Evolutionary conservation across 164 flowering plant species (phyloP), one percentile per base, ranked within the genome.

Genomic region (Vitis rupestris): DNA sequence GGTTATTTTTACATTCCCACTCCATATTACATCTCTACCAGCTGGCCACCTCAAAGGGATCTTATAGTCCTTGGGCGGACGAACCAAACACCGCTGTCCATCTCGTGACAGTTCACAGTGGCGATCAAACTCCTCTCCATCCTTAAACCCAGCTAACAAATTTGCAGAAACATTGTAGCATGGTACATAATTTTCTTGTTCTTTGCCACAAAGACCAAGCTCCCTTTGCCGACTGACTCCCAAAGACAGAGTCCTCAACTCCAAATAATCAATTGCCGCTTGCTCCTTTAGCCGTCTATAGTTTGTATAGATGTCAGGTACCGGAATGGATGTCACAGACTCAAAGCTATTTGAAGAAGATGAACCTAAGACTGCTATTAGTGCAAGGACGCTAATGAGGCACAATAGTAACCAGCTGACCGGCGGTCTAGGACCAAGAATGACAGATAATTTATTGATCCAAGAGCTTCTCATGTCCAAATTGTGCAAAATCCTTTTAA

Each of bases 21-120:
- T 91, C 97, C 98, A 95, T 69, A 95, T 91, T 51, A 95, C 88
- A 78, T 95, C 99, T 74, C 85, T 78, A 48, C 99, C 98, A 73
- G 86, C 77, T 3, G 99, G 99, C 99, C 99, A 95, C 61, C 88
- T 82, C 60, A 95, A 73, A 8, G 99, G 97, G 59, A 80, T 91
- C 87, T 91, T 95, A 77, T 95, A 95, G 23, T 92, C 96, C 82
- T 88, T 92, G 0, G 97, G 97, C 48, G 98, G 90, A 19, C 97
- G 97, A 72, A 88, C 83, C 77, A 95, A 73, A 78, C 98, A 95
- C 17, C 74, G 76, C 11, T 63, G 63, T 14, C 76, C 75, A 55
- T 65, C 77, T 60, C 71, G 61, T 31, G 86, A 83, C 13, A 86
- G 31, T 63, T 91, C 96, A 84, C 99, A 95, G 72, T 92, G 97